Conservation (phyloP, 2,329 filamentous ascomycete species). For the Alternaria sp. region DNA sequence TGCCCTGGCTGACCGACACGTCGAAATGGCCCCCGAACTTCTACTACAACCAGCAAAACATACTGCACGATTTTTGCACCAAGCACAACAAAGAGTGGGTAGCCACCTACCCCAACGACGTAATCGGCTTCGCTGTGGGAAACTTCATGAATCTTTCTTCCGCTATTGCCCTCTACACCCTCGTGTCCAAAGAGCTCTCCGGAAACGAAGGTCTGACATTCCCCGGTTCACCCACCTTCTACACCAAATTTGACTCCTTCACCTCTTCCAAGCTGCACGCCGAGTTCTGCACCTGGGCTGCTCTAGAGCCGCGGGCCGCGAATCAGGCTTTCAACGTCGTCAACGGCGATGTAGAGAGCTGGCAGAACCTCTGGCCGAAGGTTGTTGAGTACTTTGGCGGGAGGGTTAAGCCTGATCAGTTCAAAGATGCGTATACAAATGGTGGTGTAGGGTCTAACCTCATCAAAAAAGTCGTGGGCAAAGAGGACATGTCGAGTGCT, state of each 20-base stretch:
- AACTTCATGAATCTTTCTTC: slow-evolving; percentile 48
- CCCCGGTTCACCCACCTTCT: slow-evolving; percentile 38
- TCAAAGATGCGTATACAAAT: slow-evolving; percentile 6
- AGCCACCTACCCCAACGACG: slow-evolving; percentile 55
- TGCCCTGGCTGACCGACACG: slow-evolving; percentile 52
- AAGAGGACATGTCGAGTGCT: not conserved
- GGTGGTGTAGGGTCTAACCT: slow-evolving; percentile 21
- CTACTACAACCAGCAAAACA: slow-evolving; percentile 59
- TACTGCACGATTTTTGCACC: slow-evolving; percentile 41
- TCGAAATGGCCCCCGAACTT: slow-evolving; percentile 53
- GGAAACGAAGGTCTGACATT: slow-evolving; percentile 22
- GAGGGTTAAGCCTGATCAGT: slow-evolving; percentile 40
- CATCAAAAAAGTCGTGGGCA: not conserved
- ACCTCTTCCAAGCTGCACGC: slow-evolving; percentile 35
- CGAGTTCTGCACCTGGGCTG: slow-evolving; percentile 43
- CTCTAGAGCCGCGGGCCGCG: slow-evolving; percentile 39
- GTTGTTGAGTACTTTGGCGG: slow-evolving; percentile 47
- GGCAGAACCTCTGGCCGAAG: slow-evolving; percentile 54
- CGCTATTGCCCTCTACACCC: slow-evolving; percentile 37
- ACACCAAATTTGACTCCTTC: slow-evolving; percentile 40
- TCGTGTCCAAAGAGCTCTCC: slow-evolving; percentile 34
- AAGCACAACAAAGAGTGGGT: slow-evolving; percentile 50
- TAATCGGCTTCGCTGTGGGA: slow-evolving; percentile 52
- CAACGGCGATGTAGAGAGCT: slow-evolving; percentile 52
- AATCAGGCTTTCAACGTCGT: slow-evolving; percentile 54